Evolutionary conservation across 345 rosid species (phyloP).

Genomic region (Euphorbia tirucalli): DNA sequence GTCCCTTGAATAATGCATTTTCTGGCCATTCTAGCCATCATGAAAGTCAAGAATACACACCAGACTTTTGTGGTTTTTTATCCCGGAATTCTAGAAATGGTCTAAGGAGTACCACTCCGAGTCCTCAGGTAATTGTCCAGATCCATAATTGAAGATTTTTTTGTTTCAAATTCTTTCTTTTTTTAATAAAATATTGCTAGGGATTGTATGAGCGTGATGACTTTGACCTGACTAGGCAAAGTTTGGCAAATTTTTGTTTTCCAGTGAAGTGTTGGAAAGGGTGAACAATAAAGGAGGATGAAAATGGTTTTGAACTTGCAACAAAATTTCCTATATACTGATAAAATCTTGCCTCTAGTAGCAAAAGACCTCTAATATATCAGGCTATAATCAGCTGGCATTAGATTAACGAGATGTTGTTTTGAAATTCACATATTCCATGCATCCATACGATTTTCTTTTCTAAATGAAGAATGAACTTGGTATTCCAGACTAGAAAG

Average conservation of each 20-base stretch:
- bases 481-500: too few species aligned
- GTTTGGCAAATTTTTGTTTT: background rate
- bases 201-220: background rate
- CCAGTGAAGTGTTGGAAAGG: background rate
- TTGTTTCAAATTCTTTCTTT: background rate
- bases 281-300: background rate
- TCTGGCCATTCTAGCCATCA: constrained; percentile 27
- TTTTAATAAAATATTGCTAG: background rate
- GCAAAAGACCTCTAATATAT: too few species aligned
- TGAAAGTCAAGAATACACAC: constrained; percentile 32
- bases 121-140: constrained; percentile 55
- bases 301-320: background rate
- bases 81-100: constrained; percentile 44
- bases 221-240: background rate
- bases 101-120: constrained; percentile 53
- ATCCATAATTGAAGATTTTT: background rate
- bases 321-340: background rate
- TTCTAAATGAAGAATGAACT: too few species aligned
- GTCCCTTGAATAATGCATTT: constrained; percentile 36
- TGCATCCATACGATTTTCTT: too few species aligned
- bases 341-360: background rate
- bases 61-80: constrained; percentile 51
- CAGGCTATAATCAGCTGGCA: background rate
- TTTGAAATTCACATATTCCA: too few species aligned
- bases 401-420: too few species aligned